A percentile compares a stretch with the other conserved stretches of the same genome.
phyloP scores from a whole-genome alignment of 106 monocot genomes.

The Ottelia alismoides region DNA sequence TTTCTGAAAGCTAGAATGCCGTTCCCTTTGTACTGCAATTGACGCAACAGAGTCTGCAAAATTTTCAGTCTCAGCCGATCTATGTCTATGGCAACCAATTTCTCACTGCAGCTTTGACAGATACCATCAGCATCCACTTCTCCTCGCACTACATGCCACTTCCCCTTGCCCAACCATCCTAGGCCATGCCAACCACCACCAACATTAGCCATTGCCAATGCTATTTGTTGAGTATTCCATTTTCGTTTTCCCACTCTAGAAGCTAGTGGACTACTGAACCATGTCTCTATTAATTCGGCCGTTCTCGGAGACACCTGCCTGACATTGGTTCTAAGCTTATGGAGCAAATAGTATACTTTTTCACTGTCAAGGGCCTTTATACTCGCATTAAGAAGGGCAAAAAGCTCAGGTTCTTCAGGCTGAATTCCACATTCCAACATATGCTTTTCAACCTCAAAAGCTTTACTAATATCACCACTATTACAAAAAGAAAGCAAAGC shows the following conservation, averaged over 20 bases:
- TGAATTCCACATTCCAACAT: conserved; percentile 40
- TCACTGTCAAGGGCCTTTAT: conserved; percentile 29
- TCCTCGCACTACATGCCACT: conserved; percentile 34
- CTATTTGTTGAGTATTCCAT: conserved; percentile 21
- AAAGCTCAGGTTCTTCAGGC: conserved; percentile 62
- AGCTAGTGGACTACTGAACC: conserved; percentile 56
- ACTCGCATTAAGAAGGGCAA: conserved; percentile 46
- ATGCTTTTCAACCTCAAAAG: conserved; percentile 56
- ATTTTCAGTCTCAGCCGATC: conserved; percentile 62
- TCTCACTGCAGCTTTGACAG: conserved; percentile 49
- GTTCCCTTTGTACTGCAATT: conserved; percentile 60
- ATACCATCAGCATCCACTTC: conserved; percentile 33
- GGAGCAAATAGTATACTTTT: conserved; percentile 56
- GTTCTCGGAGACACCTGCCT: conserved; percentile 46
- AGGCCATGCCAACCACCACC: conserved; percentile 87
- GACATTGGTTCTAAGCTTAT: conserved; percentile 50
- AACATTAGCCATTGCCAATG: conserved; percentile 35
- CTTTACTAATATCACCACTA: conserved; percentile 38
- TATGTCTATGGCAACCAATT: conserved; percentile 56
- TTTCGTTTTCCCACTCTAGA: conserved; percentile 63
- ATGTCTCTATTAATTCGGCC: conserved; percentile 42
- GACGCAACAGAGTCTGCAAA: conserved; percentile 47
- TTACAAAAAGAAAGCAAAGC: conserved; percentile 40
- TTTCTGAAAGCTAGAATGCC: conserved; percentile 43
- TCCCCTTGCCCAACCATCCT: conserved; percentile 79